These are phyloP conservation scores for Aspergillus puulaauensis DNA, from an alignment of 2,329 filamentous ascomycete genomes.

Conservation along the genomic window DNA sequence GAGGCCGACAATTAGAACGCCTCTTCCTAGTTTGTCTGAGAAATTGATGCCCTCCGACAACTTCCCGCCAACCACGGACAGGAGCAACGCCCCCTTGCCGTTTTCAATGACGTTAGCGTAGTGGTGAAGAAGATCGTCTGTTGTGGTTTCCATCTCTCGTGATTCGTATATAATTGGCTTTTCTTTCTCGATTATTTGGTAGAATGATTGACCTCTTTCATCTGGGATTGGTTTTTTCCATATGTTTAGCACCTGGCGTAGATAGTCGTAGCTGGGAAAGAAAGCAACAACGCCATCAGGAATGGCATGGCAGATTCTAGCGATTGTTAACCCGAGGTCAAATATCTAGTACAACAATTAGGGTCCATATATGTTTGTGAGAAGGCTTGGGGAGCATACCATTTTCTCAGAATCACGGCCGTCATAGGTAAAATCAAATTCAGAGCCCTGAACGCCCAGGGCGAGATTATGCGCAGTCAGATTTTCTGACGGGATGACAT, in stretches of 20 bases:
- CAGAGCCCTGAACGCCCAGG: slow-evolving; percentile 46
- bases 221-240: slow-evolving; percentile 54
- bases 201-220: slow-evolving; percentile 27
- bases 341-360: slow-evolving; percentile 48
- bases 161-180: slow-evolving; percentile 55
- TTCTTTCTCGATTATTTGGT: slow-evolving; percentile 33
- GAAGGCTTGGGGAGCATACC: slow-evolving; percentile 34
- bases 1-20: slow-evolving; percentile 85
- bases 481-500: slow-evolving; percentile 83
- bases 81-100: slow-evolving; percentile 70
- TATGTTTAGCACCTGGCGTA: slow-evolving; percentile 67
- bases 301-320: slow-evolving; percentile 70
- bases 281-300: slow-evolving; percentile 92
- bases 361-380: slow-evolving; percentile 6
- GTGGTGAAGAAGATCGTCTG: slow-evolving; percentile 69
- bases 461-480: slow-evolving; percentile 74
- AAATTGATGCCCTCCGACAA: slow-evolving; percentile 99
- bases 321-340: slow-evolving; percentile 71
- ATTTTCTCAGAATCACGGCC: slow-evolving; percentile 68
- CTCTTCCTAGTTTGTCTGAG: slow-evolving; percentile 82
- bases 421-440: slow-evolving; percentile 87
- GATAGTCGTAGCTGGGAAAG: slow-evolving; percentile 91
- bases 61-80: slow-evolving; percentile 91
- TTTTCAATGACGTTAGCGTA: slow-evolving; percentile 69
- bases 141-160: slow-evolving; percentile 43